Conservation (phyloP, 768 basidiomycete genomes). For the Collybia sp. region DNA sequence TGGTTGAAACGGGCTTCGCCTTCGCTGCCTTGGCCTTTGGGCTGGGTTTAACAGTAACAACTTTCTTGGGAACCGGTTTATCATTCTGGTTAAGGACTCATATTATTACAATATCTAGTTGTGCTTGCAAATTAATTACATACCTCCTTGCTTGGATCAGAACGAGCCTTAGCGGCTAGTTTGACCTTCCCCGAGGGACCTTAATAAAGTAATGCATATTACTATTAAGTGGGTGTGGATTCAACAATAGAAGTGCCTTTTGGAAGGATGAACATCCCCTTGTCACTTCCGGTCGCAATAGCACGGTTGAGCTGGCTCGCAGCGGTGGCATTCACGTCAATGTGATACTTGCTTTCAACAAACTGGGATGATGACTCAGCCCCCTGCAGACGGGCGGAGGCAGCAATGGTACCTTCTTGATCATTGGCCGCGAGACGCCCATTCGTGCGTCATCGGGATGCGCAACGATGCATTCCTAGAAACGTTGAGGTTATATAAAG, state of each 20-base stretch:
- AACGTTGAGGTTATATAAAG: constrained; percentile 9
- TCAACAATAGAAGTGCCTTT: constrained; percentile 29
- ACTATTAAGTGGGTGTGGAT: constrained; percentile 3
- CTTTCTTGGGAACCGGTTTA: constrained; percentile 8
- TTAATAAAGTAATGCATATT: constrained; percentile 8
- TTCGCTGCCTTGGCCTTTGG: constrained; percentile 23
- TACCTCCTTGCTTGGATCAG: constrained; percentile 55
- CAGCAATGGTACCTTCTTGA: constrained; percentile 63
- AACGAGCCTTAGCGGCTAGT: constrained; percentile 51
- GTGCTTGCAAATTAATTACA: no score
- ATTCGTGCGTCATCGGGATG: constrained; percentile 65
- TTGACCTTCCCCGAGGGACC: constrained; percentile 34
- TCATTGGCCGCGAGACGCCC: constrained; percentile 76
- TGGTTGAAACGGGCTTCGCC: constrained; percentile 19
- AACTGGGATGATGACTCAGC: constrained; percentile 39
- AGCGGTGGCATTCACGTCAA: constrained; percentile 71
- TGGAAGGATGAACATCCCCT: constrained; percentile 44
- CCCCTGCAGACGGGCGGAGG: constrained; percentile 7
- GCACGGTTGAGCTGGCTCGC: constrained; percentile 77
- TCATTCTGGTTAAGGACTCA: background rate
- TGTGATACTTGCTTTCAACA: constrained; percentile 78
- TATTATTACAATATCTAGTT: no score
- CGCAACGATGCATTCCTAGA: constrained; percentile 66
- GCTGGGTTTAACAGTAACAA: constrained; percentile 14
- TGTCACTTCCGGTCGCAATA: constrained; percentile 53